These are phyloP conservation scores for Pichia sp. DNA, from an alignment of 1,139 yeast species.

Conservation along the genomic window DNA sequence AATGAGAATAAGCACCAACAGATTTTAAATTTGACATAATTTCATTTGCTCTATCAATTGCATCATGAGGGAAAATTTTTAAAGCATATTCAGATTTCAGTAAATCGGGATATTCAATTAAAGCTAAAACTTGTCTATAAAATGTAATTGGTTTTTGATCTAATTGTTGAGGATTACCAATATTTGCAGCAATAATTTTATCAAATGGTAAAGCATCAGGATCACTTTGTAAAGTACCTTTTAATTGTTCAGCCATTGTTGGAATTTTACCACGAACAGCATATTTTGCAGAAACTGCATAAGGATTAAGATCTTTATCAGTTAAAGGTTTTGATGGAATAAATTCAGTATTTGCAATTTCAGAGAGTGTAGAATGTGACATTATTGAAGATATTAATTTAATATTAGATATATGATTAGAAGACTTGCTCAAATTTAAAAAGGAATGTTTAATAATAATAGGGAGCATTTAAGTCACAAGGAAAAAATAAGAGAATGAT, in stretches of 20 bases:
- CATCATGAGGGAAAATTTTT: slow-evolving; percentile 58
- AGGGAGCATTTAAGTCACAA: background rate
- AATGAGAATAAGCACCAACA: slow-evolving; percentile 89
- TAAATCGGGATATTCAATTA: slow-evolving; percentile 78
- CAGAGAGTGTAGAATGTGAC: slow-evolving; percentile 8
- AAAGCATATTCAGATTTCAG: slow-evolving; percentile 34
- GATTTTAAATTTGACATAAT: slow-evolving; percentile 66
- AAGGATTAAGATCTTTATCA: slow-evolving; percentile 56
- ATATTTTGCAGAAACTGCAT: slow-evolving; percentile 79
- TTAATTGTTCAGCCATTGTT: slow-evolving; percentile 83
- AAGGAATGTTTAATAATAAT: too few relatives aligned
- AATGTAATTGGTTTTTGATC: slow-evolving; percentile 94
- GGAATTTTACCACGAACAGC: slow-evolving; percentile 96
- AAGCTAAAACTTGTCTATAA: slow-evolving; percentile 82
- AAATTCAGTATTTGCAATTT: slow-evolving; percentile 15
- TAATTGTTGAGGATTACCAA: slow-evolving; percentile 96
- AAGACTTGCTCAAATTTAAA: background rate
- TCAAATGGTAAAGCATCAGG: slow-evolving; percentile 69
- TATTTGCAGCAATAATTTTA: slow-evolving; percentile 79
- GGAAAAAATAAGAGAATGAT: too few relatives aligned
- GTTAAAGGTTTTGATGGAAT: slow-evolving; percentile 29
- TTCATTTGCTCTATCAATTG: slow-evolving; percentile 57
- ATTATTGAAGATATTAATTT: slow-evolving; percentile 3
- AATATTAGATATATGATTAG: background rate
- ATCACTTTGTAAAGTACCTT: slow-evolving; percentile 43